These are phyloP conservation scores for Trichoderma breve DNA, from an alignment of 2,329 filamentous ascomycete genomes.

Conservation along the genomic window DNA sequence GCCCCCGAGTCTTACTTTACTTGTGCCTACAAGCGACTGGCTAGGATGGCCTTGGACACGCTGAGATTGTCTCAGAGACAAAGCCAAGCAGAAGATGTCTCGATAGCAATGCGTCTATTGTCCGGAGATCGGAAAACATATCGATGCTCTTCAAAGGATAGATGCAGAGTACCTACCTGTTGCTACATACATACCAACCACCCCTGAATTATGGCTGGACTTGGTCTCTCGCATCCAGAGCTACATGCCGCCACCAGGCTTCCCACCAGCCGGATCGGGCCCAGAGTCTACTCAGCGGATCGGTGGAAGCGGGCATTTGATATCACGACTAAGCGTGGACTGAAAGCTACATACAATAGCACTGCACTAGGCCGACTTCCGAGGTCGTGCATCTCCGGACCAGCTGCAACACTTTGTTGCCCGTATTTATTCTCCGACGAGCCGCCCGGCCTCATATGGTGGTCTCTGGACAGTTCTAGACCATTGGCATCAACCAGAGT, in stretches of 20 bases:
- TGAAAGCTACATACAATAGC: neutral
- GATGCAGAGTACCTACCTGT: neutral
- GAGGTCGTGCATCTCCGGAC: neutral
- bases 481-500: neutral
- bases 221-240: neutral
- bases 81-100: neutral
- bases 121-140: neutral
- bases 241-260: neutral
- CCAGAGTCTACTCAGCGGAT: neutral
- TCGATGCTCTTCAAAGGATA: neutral
- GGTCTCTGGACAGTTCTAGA: neutral
- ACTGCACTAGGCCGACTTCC: conserved; percentile 2
- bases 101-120: neutral
- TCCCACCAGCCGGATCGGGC: conserved; percentile 1
- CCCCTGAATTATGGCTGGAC: neutral
- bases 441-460: neutral
- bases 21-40: neutral
- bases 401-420: neutral
- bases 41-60: neutral
- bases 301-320: conserved; percentile 2
- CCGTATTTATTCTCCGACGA: neutral
- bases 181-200: neutral
- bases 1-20: neutral
- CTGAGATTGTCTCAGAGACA: neutral
- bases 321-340: neutral